Evolutionary conservation across 257 asterid genomes (phyloP).

Genomic region (Nicotiana paniculata): DNA sequence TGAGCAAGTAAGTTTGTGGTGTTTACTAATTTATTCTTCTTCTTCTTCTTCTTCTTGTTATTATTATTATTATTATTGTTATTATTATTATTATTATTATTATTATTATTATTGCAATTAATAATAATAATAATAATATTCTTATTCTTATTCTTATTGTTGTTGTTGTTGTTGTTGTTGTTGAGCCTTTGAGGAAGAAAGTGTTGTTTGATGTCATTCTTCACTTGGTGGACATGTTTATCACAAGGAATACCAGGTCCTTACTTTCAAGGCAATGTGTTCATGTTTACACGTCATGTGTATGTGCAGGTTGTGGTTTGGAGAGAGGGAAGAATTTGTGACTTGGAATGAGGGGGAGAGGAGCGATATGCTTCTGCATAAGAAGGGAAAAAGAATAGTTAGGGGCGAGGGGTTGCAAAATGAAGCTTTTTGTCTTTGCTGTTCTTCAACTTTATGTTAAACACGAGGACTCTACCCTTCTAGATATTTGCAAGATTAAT

Average conservation of each 20-base stretch:
- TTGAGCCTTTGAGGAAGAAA: neutral
- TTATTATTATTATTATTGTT: neutral
- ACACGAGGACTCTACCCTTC: neutral
- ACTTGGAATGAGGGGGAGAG: neutral
- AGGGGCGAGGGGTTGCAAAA: neutral
- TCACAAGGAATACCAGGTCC: neutral
- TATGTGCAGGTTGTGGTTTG: neutral
- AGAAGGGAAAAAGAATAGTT: neutral
- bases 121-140: too few species aligned
- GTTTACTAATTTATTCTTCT: slow-evolving; percentile 2
- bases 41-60: neutral
- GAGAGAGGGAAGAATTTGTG: neutral
- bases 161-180: neutral
- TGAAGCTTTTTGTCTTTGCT: neutral
- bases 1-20: slow-evolving; percentile 68
- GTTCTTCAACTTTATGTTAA: neutral
- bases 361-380: neutral
- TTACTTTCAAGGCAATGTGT: neutral
- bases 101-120: neutral
- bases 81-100: neutral
- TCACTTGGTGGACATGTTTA: neutral
- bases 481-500: neutral
- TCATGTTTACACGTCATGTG: neutral
- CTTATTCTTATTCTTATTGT: neutral
- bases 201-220: neutral